A percentile compares a stretch with the other conserved stretches of the same genome.
Conservation (phyloP, 1,139 yeast genomes). For the Blastobotrys apis region DNA sequence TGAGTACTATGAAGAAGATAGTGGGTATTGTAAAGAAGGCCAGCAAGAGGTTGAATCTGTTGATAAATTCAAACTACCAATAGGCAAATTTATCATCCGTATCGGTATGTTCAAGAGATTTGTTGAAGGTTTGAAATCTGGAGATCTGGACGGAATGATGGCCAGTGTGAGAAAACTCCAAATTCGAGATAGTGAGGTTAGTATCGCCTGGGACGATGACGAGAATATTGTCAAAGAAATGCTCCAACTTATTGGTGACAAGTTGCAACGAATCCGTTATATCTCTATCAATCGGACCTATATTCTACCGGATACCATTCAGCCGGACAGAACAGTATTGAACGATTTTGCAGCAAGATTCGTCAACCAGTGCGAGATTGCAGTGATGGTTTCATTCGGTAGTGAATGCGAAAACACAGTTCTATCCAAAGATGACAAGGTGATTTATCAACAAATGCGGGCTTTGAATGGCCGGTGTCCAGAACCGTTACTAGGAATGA, state of each 20-base stretch:
- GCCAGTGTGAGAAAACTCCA: not conserved
- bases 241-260: not conserved
- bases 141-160: conserved; percentile 2
- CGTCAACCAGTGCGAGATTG: not conserved
- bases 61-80: not conserved
- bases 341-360: not conserved
- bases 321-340: not conserved
- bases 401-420: not conserved
- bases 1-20: not conserved
- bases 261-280: not conserved
- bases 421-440: not conserved
- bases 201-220: conserved; percentile 1
- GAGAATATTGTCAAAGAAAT: conserved; percentile 3
- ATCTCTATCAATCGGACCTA: conserved; percentile 1
- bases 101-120: not conserved
- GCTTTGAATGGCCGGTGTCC: not conserved
- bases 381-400: not conserved
- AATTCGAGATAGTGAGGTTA: not conserved
- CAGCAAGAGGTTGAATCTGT: not conserved
- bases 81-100: not conserved
- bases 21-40: not conserved
- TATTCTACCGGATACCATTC: not conserved
- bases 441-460: not conserved
- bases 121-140: not conserved
- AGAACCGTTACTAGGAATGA: conserved; percentile 1